These are phyloP conservation scores for Abrus precatorius DNA, from an alignment of 306 rosid species.

Conservation along the genomic window DNA sequence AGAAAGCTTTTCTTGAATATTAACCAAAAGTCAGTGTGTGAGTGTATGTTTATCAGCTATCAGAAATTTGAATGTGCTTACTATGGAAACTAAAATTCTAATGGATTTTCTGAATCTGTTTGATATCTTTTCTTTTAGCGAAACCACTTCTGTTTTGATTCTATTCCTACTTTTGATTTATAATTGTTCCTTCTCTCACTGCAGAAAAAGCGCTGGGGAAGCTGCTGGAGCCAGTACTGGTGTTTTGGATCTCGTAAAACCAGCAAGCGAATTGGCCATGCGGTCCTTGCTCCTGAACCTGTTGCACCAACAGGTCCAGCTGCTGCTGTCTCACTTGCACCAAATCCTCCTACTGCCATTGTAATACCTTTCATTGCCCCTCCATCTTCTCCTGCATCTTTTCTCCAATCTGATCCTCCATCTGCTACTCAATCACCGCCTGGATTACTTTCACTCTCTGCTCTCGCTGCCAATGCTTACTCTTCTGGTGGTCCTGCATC, in stretches of 20 bases:
- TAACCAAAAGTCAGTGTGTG: background rate
- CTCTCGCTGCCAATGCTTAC: slow-evolving; percentile 80
- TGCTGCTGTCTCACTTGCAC: slow-evolving; percentile 61
- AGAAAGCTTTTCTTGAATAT: background rate
- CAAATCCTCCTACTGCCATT: slow-evolving; percentile 68
- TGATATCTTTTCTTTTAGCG: background rate
- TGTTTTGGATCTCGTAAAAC: slow-evolving; percentile 84
- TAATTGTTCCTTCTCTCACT: slow-evolving; percentile 40
- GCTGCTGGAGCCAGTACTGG: slow-evolving; percentile 88
- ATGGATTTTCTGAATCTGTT: background rate
- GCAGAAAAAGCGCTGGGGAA: slow-evolving; percentile 96
- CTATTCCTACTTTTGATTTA: slow-evolving; percentile 37
- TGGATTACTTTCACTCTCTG: slow-evolving; percentile 76
- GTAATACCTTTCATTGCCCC: slow-evolving; percentile 91
- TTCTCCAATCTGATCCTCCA: slow-evolving; percentile 90
- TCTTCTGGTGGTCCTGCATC: slow-evolving; percentile 82
- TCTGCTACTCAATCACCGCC: slow-evolving; percentile 88
- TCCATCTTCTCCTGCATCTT: slow-evolving; percentile 97
- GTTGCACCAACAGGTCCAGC: slow-evolving; percentile 61
- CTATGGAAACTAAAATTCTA: slow-evolving; percentile 19
- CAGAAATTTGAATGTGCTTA: background rate
- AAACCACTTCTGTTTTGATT: slow-evolving; percentile 19
- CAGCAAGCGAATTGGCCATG: slow-evolving; percentile 92
- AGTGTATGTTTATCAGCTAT: background rate
- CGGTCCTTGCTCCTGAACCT: slow-evolving; percentile 93